These are phyloP conservation scores for Mycosarcoma mackinlayi DNA, from an alignment of 1,284 basidiomycete genomes.

Conservation along the genomic window DNA sequence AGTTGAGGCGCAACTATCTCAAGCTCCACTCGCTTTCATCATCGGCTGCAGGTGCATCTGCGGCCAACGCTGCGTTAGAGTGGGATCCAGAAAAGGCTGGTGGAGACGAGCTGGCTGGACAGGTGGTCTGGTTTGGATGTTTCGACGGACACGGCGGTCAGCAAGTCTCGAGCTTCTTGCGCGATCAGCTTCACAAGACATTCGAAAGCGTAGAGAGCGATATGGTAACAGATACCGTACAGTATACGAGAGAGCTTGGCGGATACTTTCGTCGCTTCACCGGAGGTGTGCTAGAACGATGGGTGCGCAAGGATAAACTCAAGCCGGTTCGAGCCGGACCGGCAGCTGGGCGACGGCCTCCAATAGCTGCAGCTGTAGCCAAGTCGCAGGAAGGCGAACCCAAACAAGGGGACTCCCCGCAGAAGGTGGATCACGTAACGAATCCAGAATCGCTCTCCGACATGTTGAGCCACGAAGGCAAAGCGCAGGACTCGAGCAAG, in stretches of 20 bases:
- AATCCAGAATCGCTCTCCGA: slow-evolving; percentile 30
- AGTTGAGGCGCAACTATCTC: slow-evolving; percentile 50
- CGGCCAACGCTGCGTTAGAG: slow-evolving; percentile 41
- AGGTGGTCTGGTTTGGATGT: slow-evolving; percentile 66
- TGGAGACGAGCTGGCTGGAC: slow-evolving; percentile 58
- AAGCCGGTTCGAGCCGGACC: slow-evolving; percentile 50
- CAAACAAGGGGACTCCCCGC: background rate
- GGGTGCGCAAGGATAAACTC: slow-evolving; percentile 58
- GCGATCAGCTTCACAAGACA: slow-evolving; percentile 54
- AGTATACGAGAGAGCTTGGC: slow-evolving; percentile 61
- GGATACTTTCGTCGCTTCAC: slow-evolving; percentile 65
- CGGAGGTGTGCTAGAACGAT: slow-evolving; percentile 59
- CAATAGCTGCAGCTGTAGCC: slow-evolving; percentile 7
- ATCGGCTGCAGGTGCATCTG: slow-evolving; percentile 21
- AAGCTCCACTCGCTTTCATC: slow-evolving; percentile 33
- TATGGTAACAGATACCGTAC: slow-evolving; percentile 64
- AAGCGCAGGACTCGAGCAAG: slow-evolving; percentile 19
- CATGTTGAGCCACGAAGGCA: slow-evolving; percentile 34
- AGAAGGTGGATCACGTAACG: slow-evolving; percentile 14
- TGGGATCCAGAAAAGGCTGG: slow-evolving; percentile 56
- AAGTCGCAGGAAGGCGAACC: slow-evolving; percentile 2
- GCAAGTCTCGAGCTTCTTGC: slow-evolving; percentile 57
- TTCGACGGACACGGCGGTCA: slow-evolving; percentile 66
- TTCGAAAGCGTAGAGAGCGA: slow-evolving; percentile 58
- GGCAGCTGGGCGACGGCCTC: slow-evolving; percentile 21